Evolutionary conservation across 2,329 filamentous ascomycete species (phyloP).

Genomic region (Rutstroemia sp.): DNA sequence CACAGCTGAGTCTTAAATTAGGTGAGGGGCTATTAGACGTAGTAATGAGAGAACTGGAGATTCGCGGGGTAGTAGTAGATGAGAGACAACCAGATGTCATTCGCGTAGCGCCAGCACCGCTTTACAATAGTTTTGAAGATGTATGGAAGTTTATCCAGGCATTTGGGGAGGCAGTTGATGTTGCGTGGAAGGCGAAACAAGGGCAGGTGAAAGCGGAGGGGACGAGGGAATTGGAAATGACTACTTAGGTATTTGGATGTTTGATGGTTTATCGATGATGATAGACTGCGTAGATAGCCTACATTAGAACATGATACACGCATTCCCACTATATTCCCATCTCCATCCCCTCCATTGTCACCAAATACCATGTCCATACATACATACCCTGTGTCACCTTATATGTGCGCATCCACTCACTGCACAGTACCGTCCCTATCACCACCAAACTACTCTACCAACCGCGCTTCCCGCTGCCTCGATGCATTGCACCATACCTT

Average conservation of each 20-base stretch:
- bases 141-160: conserved; percentile 49
- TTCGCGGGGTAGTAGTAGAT: conserved; percentile 60
- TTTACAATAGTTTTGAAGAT: conserved; percentile 69
- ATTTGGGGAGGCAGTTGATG: conserved; percentile 32
- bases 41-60: conserved; percentile 55
- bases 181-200: conserved; percentile 18
- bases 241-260: neutral
- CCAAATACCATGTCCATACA: too few relatives aligned
- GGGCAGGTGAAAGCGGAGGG: conserved; percentile 1
- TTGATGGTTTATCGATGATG: neutral
- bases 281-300: too few relatives aligned
- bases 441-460: too few relatives aligned
- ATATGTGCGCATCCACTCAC: too few relatives aligned
- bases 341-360: too few relatives aligned
- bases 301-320: too few relatives aligned
- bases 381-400: too few relatives aligned
- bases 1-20: conserved; percentile 63
- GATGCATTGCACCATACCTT: too few relatives aligned
- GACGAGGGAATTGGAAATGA: conserved; percentile 6
- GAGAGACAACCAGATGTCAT: conserved; percentile 71
- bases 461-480: too few relatives aligned
- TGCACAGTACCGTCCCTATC: too few relatives aligned
- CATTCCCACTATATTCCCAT: too few relatives aligned
- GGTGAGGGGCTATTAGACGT: conserved; percentile 51
- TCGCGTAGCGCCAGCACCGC: conserved; percentile 63